A percentile compares a stretch with the other conserved stretches of the same genome.
Evolutionary conservation across 495 filamentous ascomycete genomes (phyloP).

Genomic region (Daldinia loculata): DNA sequence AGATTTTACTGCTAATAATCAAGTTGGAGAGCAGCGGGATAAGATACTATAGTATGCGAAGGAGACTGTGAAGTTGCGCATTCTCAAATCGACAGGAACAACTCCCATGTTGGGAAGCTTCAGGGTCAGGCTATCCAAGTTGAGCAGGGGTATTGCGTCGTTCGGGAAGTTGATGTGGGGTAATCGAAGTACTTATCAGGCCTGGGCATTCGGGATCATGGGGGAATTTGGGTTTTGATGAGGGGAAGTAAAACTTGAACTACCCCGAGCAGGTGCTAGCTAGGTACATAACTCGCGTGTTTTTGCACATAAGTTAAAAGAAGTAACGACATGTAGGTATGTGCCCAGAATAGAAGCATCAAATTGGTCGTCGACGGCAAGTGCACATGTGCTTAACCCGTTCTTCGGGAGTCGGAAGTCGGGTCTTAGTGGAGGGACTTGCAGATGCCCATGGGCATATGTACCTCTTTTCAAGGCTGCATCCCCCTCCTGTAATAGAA

Average conservation of each 20-base stretch:
- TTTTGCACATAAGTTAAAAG: not conserved
- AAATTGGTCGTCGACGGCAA: not conserved
- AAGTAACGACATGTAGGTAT: not conserved
- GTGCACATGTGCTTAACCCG: not conserved
- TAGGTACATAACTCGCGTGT: not conserved
- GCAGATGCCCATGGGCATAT: not conserved
- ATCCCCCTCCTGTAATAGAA: conserved; percentile 28
- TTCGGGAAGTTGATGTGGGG: conserved; percentile 36
- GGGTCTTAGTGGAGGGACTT: conserved; percentile 13
- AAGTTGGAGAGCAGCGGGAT: not conserved
- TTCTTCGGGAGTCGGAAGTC: conserved; percentile 4
- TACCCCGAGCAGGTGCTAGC: not conserved
- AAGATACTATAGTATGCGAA: not conserved
- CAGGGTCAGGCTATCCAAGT: conserved; percentile 6
- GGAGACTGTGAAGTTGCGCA: conserved; percentile 22
- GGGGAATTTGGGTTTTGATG: conserved; percentile 1
- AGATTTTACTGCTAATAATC: not conserved
- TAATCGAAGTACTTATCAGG: conserved; percentile 19
- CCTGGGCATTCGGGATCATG: not conserved
- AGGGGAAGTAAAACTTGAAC: conserved; percentile 8
- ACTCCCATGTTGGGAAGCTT: conserved; percentile 21
- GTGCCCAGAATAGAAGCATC: not conserved
- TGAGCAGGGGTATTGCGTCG: conserved; percentile 28
- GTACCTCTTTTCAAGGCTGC: conserved; percentile 19
- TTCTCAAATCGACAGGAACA: conserved; percentile 27